phyloP scores from a whole-genome alignment of 495 filamentous ascomycete species.

The Barbatosphaeria neglecta region DNA sequence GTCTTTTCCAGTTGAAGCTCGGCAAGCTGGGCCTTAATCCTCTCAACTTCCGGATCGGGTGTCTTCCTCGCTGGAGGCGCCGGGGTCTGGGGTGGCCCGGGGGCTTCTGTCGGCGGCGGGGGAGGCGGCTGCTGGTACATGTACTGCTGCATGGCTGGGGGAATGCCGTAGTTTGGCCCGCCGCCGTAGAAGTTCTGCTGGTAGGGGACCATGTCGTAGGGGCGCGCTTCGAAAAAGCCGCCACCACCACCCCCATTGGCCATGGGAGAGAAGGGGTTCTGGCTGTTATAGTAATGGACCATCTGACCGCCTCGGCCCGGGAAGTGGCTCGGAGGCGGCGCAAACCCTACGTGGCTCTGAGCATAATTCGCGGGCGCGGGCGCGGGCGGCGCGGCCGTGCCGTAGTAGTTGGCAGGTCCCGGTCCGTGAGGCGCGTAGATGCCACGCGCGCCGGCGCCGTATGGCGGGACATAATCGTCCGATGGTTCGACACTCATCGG shows the following conservation, averaged over 20 bases:
- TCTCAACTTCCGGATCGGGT: slow-evolving; percentile 33
- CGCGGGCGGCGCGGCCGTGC: slow-evolving; percentile 13
- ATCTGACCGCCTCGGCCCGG: slow-evolving; percentile 18
- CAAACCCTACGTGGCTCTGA: slow-evolving; percentile 33
- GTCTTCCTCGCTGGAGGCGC: slow-evolving; percentile 28
- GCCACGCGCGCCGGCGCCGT: slow-evolving; percentile 19
- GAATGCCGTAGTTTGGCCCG: slow-evolving; percentile 13
- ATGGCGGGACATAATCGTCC: slow-evolving; percentile 24
- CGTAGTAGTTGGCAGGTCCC: slow-evolving; percentile 21
- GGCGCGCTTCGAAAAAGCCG: slow-evolving; percentile 24
- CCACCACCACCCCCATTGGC: slow-evolving; percentile 10
- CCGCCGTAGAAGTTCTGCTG: slow-evolving; percentile 15
- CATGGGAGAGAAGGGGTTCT: slow-evolving; percentile 32
- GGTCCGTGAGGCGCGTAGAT: slow-evolving; percentile 19
- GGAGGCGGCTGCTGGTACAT: slow-evolving; percentile 26
- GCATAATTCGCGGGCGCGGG: slow-evolving; percentile 13
- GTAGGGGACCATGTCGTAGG: slow-evolving; percentile 38
- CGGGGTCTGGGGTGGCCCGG: slow-evolving; percentile 14
- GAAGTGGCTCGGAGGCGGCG: slow-evolving; percentile 12
- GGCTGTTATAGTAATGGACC: slow-evolving; percentile 30
- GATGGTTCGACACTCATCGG: slow-evolving; percentile 37
- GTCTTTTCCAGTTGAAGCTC: slow-evolving; percentile 22
- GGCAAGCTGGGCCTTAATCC: slow-evolving; percentile 27
- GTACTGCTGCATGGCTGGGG: slow-evolving; percentile 28
- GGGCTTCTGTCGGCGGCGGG: slow-evolving; percentile 32